Conservation (phyloP, 2,329 filamentous ascomycete genomes). For the Pseudogymnoascus sp. region DNA sequence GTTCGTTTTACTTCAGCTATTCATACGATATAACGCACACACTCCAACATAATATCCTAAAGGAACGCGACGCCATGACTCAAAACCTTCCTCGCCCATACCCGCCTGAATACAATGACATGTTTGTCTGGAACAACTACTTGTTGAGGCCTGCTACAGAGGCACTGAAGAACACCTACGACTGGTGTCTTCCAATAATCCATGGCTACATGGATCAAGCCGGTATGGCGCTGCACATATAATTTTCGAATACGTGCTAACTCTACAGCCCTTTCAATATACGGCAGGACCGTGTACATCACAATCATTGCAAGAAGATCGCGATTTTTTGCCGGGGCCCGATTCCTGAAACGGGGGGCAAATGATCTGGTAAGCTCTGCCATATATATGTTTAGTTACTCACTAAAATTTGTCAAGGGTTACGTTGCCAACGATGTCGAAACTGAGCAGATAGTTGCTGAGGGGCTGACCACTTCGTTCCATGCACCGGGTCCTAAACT, state of each 20-base stretch:
- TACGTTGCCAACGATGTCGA: slow-evolving; percentile 98
- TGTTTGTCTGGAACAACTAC: slow-evolving; percentile 98
- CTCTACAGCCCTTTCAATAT: slow-evolving; percentile 64
- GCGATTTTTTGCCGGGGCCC: slow-evolving; percentile 85
- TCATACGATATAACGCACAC: slow-evolving; percentile 93
- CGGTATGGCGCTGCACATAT: slow-evolving; percentile 30
- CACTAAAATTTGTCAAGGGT: slow-evolving; percentile 39
- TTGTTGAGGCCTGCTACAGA: slow-evolving; percentile 68
- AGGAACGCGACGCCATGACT: slow-evolving; percentile 65
- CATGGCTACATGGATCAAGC: slow-evolving; percentile 95
- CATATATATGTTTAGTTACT: neutral
- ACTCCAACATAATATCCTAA: slow-evolving; percentile 83
- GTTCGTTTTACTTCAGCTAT: slow-evolving; percentile 97
- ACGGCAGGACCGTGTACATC: slow-evolving; percentile 82
- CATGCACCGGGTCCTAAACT: slow-evolving; percentile 81
- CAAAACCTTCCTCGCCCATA: slow-evolving; percentile 53
- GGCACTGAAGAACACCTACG: slow-evolving; percentile 71
- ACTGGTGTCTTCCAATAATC: slow-evolving; percentile 94
- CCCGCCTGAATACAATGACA: slow-evolving; percentile 69
- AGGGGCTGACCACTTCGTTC: slow-evolving; percentile 90
- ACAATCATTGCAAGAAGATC: slow-evolving; percentile 90
- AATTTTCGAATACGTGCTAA: neutral
- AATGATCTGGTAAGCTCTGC: slow-evolving; percentile 62
- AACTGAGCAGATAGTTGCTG: slow-evolving; percentile 95
- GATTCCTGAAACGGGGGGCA: slow-evolving; percentile 88